These are phyloP conservation scores for Lactarius trivialis DNA, from an alignment of 768 basidiomycete genomes.

Conservation along the genomic window DNA sequence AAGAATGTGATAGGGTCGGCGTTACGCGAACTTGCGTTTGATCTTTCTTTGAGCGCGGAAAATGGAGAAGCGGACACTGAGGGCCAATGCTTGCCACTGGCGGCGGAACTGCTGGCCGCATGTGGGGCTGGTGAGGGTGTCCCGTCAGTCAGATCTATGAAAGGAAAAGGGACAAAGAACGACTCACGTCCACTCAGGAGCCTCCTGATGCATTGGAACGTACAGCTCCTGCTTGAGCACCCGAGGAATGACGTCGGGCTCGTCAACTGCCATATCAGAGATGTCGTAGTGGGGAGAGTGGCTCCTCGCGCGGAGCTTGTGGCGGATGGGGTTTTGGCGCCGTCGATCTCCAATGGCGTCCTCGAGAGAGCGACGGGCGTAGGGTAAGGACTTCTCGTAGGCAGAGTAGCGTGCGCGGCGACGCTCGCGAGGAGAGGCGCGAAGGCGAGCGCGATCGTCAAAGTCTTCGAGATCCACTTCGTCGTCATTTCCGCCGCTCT, in stretches of 20 bases:
- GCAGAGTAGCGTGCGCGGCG: conserved; percentile 21
- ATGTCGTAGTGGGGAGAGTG: conserved; percentile 14
- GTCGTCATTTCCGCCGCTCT: conserved; percentile 28
- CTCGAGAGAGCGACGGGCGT: conserved; percentile 20
- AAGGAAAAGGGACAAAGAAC: not conserved
- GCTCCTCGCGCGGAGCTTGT: conserved; percentile 18
- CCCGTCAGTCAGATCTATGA: not conserved
- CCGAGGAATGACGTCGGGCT: not conserved
- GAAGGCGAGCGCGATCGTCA: conserved; percentile 16
- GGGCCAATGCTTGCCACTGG: conserved; percentile 55
- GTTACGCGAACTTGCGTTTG: conserved; percentile 25
- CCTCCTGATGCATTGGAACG: conserved; percentile 7
- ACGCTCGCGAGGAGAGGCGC: conserved; percentile 19
- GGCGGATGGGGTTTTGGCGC: conserved; percentile 3
- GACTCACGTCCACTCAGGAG: conserved; percentile 23
- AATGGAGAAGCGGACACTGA: conserved; percentile 50
- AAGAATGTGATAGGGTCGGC: not conserved
- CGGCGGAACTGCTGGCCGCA: conserved; percentile 47
- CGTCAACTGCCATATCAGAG: conserved; percentile 1
- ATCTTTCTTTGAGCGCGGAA: conserved; percentile 45
- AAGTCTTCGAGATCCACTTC: conserved; percentile 11
- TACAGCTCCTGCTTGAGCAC: conserved; percentile 14
- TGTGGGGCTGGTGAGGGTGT: conserved; percentile 39
- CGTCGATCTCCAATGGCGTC: conserved; percentile 8
- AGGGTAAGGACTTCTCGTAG: conserved; percentile 13